Conservation (phyloP, 306 rosid species). For the Castanea sativa region DNA sequence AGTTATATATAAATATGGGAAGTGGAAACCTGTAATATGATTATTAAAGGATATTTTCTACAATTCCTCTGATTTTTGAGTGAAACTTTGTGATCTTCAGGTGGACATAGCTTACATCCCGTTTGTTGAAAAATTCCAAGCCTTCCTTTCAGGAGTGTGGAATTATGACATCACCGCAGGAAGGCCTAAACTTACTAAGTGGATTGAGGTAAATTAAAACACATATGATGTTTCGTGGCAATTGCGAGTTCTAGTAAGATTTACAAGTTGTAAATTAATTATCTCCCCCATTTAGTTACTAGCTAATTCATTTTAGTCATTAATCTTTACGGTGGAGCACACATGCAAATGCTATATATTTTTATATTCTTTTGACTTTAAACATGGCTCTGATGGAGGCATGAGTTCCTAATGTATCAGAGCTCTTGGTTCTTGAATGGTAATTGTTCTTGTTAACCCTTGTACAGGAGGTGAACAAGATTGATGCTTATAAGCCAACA, state of each 20-base stretch:
- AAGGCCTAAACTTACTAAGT: constrained; percentile 58
- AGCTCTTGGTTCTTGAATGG: background rate
- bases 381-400: background rate
- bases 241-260: background rate
- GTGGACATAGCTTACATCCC: constrained; percentile 67
- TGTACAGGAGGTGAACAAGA: constrained; percentile 63
- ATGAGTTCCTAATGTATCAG: background rate
- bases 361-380: background rate
- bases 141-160: constrained; percentile 35
- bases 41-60: background rate
- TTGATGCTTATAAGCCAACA: constrained; percentile 59
- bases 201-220: constrained; percentile 55
- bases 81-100: constrained; percentile 32
- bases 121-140: constrained; percentile 61
- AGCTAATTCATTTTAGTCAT: background rate
- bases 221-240: background rate
- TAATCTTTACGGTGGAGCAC: background rate
- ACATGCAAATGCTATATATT: background rate
- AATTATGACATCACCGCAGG: constrained; percentile 57
- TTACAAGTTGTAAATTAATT: background rate
- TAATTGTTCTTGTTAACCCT: constrained; percentile 2
- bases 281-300: background rate
- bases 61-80: constrained; percentile 12
- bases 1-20: too few relatives aligned
- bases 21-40: background rate